Conservation (phyloP, 345 rosid genomes). For the Salix suchowensis region DNA sequence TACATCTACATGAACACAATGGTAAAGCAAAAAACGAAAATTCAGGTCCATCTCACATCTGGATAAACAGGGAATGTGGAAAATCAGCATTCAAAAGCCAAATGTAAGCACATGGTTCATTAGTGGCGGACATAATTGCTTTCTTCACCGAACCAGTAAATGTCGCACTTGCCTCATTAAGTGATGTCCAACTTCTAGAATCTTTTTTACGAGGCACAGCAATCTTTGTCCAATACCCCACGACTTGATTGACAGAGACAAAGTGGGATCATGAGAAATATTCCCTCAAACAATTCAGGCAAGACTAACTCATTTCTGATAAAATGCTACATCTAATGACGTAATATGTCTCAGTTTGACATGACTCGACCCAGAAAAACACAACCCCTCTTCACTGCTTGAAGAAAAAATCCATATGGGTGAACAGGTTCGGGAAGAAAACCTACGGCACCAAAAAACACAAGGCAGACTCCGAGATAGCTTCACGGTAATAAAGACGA, state of each 20-base stretch:
- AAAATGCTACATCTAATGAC: conserved; percentile 3
- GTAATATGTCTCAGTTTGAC: conserved; percentile 3
- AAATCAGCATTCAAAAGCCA: neutral
- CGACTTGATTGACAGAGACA: conserved; percentile 30
- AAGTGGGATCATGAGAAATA: conserved; percentile 35
- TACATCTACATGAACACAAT: neutral
- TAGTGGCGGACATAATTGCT: conserved; percentile 19
- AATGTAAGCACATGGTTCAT: conserved; percentile 5
- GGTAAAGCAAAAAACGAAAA: neutral
- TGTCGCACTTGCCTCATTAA: conserved; percentile 15
- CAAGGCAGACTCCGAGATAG: neutral
- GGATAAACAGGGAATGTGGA: neutral
- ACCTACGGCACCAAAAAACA: neutral
- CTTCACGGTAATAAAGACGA: no score
- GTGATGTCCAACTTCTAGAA: conserved; percentile 28
- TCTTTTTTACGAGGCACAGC: conserved; percentile 19
- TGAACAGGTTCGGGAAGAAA: neutral
- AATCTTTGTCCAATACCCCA: conserved; percentile 31
- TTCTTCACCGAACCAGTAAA: conserved; percentile 17
- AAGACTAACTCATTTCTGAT: conserved; percentile 17
- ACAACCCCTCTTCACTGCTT: neutral
- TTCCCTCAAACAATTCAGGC: conserved; percentile 38
- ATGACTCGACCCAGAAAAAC: conserved; percentile 9
- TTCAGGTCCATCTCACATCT: neutral
- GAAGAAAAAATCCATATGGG: neutral